Percentiles rank a stretch among this genome's conserved stretches.
phyloP scores from a whole-genome alignment of 768 basidiomycete genomes.

The Omphalotus guepiniiformis region DNA sequence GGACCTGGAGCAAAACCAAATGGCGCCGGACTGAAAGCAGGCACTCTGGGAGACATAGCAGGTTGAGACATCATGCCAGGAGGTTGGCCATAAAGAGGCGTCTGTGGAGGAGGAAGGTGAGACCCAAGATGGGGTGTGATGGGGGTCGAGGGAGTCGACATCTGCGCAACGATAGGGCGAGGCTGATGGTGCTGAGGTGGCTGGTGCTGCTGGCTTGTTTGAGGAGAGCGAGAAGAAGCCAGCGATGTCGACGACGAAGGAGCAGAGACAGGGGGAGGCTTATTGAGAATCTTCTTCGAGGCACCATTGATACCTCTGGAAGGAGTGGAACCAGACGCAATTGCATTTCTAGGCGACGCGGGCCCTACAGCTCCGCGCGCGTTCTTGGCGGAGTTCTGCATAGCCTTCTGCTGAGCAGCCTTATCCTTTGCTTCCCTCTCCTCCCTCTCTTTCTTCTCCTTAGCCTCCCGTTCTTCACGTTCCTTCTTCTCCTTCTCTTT shows the following conservation, averaged over 20 bases:
- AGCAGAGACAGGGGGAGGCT: conserved; percentile 19
- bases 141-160: conserved; percentile 5
- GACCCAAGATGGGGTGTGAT: conserved; percentile 6
- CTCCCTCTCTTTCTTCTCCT: conserved; percentile 1
- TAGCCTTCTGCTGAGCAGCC: conserved; percentile 25
- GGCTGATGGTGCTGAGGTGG: conserved; percentile 27
- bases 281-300: conserved; percentile 64
- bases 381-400: conserved; percentile 15
- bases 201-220: neutral
- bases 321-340: neutral
- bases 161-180: conserved; percentile 9
- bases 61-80: conserved; percentile 41
- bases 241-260: neutral
- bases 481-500: conserved; percentile 2
- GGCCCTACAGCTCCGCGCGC: too few relatives aligned
- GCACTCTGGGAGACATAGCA: conserved; percentile 52
- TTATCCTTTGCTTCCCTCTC: neutral
- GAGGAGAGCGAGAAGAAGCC: neutral
- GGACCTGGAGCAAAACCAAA: conserved; percentile 47
- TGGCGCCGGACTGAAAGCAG: conserved; percentile 45
- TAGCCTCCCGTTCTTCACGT: neutral
- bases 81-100: conserved; percentile 45
- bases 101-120: conserved; percentile 40
- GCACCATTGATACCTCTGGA: conserved; percentile 33
- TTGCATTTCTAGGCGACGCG: neutral